These are phyloP conservation scores for Rhynchosporium agropyri DNA, from an alignment of 2,329 filamentous ascomycete species.

Conservation along the genomic window DNA sequence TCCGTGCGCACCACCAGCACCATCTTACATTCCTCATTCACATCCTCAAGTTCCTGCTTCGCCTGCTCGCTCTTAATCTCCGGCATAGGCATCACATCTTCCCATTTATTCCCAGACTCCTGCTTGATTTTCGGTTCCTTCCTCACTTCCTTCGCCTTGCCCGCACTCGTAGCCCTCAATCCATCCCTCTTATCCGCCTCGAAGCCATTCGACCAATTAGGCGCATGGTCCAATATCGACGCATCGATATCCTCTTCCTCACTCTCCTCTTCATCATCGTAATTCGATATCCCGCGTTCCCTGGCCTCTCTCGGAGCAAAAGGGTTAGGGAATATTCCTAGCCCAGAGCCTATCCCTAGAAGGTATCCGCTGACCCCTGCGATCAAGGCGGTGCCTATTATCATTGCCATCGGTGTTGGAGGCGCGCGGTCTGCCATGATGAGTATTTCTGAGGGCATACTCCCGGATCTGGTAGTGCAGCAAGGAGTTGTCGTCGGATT, in stretches of 20 bases:
- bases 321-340: conserved; percentile 71
- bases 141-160: conserved; percentile 46
- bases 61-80: conserved; percentile 48
- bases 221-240: conserved; percentile 63
- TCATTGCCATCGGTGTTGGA: conserved; percentile 51
- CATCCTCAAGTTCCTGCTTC: conserved; percentile 40
- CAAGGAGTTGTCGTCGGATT: not conserved
- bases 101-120: conserved; percentile 45
- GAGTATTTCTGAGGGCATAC: not conserved
- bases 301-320: conserved; percentile 41
- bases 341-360: conserved; percentile 69
- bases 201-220: conserved; percentile 65
- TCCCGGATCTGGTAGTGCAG: not conserved
- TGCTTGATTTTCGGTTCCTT: conserved; percentile 43
- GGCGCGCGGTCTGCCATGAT: conserved; percentile 38
- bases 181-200: conserved; percentile 63
- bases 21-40: conserved; percentile 86
- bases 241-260: conserved; percentile 68
- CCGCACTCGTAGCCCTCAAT: conserved; percentile 44
- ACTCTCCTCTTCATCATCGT: conserved; percentile 65
- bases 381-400: conserved; percentile 74
- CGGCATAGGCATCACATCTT: conserved; percentile 10
- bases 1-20: conserved; percentile 92
- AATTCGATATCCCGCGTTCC: conserved; percentile 54
- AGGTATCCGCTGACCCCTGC: conserved; percentile 78